A percentile compares a stretch with the other conserved stretches of the same genome.
Conservation (phyloP, 2,329 filamentous ascomycete species). For the Talaromyces pinophilus region DNA sequence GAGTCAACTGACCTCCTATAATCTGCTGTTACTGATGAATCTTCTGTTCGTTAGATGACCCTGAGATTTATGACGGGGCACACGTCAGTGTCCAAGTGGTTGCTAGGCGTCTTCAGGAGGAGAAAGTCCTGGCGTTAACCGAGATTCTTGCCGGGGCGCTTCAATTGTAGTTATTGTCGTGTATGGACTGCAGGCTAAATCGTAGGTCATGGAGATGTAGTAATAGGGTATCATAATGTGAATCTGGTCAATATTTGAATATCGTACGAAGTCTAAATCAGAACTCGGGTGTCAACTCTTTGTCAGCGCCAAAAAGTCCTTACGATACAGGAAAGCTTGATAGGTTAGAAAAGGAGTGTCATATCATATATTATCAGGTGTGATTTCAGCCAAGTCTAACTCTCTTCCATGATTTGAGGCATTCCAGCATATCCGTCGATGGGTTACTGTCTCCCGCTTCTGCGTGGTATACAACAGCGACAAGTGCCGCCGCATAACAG, state of each 20-base stretch:
- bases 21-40: not conserved
- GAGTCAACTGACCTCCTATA: not conserved
- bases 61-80: slow-evolving; percentile 19
- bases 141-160: not conserved
- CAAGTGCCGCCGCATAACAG: slow-evolving; percentile 31
- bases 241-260: not conserved
- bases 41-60: slow-evolving; percentile 23
- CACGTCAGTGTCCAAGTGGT: slow-evolving; percentile 18
- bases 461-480: slow-evolving; percentile 29
- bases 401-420: slow-evolving; percentile 34
- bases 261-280: not conserved
- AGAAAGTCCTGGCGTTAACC: slow-evolving; percentile 45
- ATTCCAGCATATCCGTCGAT: slow-evolving; percentile 34
- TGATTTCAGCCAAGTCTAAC: slow-evolving; percentile 31
- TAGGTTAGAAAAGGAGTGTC: not conserved
- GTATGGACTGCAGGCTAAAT: not conserved
- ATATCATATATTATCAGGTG: not conserved
- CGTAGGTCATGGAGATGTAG: not conserved
- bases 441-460: slow-evolving; percentile 26
- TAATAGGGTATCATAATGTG: not conserved
- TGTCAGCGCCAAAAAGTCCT: not conserved
- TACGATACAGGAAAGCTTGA: not conserved
- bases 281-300: not conserved
- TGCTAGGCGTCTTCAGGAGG: slow-evolving; percentile 29
- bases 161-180: not conserved